Evolutionary conservation across 192 early-diverging fungal species (phyloP), one percentile per base, ranked within the genome.

Genomic region (Allomyces javanicus): DNA sequence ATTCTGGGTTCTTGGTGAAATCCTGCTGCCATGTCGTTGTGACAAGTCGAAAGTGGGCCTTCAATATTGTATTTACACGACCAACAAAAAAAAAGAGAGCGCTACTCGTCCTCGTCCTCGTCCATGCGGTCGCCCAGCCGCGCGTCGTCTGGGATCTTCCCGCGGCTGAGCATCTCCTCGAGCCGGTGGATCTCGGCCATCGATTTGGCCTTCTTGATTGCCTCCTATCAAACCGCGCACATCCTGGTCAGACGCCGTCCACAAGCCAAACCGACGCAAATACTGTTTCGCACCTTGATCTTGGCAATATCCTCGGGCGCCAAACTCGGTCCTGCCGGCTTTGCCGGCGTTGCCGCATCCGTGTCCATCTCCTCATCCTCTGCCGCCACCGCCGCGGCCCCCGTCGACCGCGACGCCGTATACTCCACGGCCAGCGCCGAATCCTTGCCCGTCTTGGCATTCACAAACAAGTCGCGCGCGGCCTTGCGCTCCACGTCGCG

Each of bases 401-500:
- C 21, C 9, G 50, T 21, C 17, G 21, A 58, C 50, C 12, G 50
- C 17, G 50, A 58, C 50, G 12, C 21, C 17, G 33, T 40, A 40
- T 40, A 40, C 33, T 40, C 33, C 7, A 7, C 7, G 4, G 33
- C 33, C 33, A 40, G 9, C 33, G 33, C 33, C 33, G 33, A 40
- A 40, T 40, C 33, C 33, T 40, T 40, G 33, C 33, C 33, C 33
- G 33, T 40, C 33, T 40, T 40, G 33, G 33, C 33, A 40, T 40
- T 40, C 33, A 40, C 33, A 40, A 40, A 40, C 33, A 40, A 40
- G 33, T 40, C 33, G 4, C 33, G 33, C 33, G 50, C 50, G 3
- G 50, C 50, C 2, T 21, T 58, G 0, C 50, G 50, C 14, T 58
- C 50, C 50, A 69, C 72, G 63, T 86, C 77, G 63, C 78, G 81